Percentiles rank a stretch among this genome's conserved stretches.
phyloP scores from a whole-genome alignment of 75 land plant species.

The Cryptomeria japonica region DNA sequence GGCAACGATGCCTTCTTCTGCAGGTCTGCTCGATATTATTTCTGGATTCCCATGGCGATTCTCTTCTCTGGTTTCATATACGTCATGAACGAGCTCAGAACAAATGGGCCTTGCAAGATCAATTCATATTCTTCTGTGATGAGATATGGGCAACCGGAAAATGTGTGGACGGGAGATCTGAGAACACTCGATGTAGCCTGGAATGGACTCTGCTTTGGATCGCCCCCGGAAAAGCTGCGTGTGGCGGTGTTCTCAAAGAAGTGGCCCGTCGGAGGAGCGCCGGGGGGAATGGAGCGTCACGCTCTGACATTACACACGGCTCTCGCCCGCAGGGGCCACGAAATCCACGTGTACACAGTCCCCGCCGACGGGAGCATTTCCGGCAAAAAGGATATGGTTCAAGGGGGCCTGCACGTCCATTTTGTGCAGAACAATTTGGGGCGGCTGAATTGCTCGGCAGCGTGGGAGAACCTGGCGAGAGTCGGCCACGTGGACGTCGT shows the following conservation, averaged over 20 bases:
- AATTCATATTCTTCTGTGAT: not conserved
- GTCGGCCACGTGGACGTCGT: constrained; percentile 68
- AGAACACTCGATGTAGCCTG: constrained; percentile 53
- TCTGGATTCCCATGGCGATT: not conserved
- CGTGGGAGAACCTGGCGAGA: constrained; percentile 61
- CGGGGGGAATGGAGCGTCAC: constrained; percentile 97
- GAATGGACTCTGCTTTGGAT: constrained; percentile 57
- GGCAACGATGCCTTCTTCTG: not conserved
- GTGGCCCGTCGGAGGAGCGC: constrained; percentile 72
- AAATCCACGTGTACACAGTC: constrained; percentile 79
- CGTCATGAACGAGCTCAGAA: not conserved
- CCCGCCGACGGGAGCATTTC: constrained; percentile 16
- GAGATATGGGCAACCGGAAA: not conserved
- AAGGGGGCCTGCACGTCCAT: constrained; percentile 37
- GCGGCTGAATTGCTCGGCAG: constrained; percentile 43
- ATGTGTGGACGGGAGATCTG: constrained; percentile 58
- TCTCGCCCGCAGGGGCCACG: constrained; percentile 72
- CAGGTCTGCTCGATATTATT: not conserved
- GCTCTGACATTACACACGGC: constrained; percentile 76
- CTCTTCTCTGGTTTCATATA: not conserved
- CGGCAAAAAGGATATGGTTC: not conserved
- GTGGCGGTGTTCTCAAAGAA: constrained; percentile 89
- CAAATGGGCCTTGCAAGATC: not conserved
- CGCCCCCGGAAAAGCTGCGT: constrained; percentile 37
- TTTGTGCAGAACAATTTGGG: constrained; percentile 41